Conservation (phyloP, 352 stramenopile genomes). For the Pythium guiyangense region DNA sequence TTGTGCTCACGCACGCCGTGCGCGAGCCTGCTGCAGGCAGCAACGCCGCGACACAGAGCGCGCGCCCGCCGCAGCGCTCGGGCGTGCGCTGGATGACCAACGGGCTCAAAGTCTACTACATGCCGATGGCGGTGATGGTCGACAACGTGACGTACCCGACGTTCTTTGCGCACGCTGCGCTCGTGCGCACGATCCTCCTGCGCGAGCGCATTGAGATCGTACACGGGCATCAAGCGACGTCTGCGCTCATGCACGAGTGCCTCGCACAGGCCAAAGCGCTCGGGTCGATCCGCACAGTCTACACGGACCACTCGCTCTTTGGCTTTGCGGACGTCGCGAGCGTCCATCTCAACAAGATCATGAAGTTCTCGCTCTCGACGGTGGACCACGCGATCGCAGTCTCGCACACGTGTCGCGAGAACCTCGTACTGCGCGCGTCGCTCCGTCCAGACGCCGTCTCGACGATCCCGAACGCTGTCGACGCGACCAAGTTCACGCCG, state of each 20-base stretch:
- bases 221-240: slow-evolving; percentile 95
- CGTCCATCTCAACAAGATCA: slow-evolving; percentile 89
- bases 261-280: slow-evolving; percentile 92
- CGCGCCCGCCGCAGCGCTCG: slow-evolving; percentile 28
- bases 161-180: slow-evolving; percentile 88
- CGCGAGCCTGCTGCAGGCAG: slow-evolving; percentile 10
- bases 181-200: slow-evolving; percentile 93
- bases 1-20: slow-evolving; percentile 85
- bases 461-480: slow-evolving; percentile 97
- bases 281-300: slow-evolving; percentile 74
- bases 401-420: slow-evolving; percentile 95
- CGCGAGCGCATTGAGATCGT: slow-evolving; percentile 94
- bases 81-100: slow-evolving; percentile 96
- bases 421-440: slow-evolving; percentile 91
- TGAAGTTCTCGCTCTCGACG: slow-evolving; percentile 94
- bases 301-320: slow-evolving; percentile 98
- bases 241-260: slow-evolving; percentile 93
- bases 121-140: slow-evolving; percentile 90
- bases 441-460: slow-evolving; percentile 83
- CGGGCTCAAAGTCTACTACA: slow-evolving; percentile 97
- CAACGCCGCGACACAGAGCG: too few relatives aligned
- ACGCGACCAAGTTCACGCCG: slow-evolving; percentile 93
- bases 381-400: slow-evolving; percentile 95
- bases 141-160: slow-evolving; percentile 95
- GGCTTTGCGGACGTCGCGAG: slow-evolving; percentile 94